Evolutionary conservation across 805 yeast species (phyloP), one percentile per base, ranked within the genome.

Genomic region (Teunomyces panamensis): DNA sequence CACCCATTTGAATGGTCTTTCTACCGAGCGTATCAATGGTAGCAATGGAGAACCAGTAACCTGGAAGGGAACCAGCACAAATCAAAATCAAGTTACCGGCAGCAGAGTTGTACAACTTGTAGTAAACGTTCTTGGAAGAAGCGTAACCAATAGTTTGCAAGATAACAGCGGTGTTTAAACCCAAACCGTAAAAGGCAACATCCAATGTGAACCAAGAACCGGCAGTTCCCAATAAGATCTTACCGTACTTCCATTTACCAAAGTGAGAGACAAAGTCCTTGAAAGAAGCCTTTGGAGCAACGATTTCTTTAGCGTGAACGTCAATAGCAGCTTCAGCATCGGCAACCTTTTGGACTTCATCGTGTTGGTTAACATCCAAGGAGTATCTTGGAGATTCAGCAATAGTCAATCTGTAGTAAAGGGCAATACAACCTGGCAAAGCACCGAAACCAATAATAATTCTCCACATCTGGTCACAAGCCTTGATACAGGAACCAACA

Each of bases 391-490:
- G 97, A 46, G 96, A 88, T 77, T 88, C 97, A 56, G 96, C 96
- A 67, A 87, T 90, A 56, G 96, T 89, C 71, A 89, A 81, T 80
- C 97, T 87, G 77, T 80, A 90, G 77, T 90, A 90, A 57, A 87
- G 78, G 39, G 96, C 95, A 66, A 85, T 67, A 52, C 77, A 56
- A 69, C 96, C 96, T 57, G 97, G 96, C 57, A 89, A 86, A 74
- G 88, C 83, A 65, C 97, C 96, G 55, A 91, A 78, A 62, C 97
- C 96, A 64, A 89, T 71, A 50, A 89, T 69, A 54, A 89, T 78
- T 83, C 97, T 87, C 97, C 97, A 89, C 89, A 89, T 88, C 73
- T 84, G 89, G 73, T 89, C 96, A 71, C 86, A 79, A 47, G 96
- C 96, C 64, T 75, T 80, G 51, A 72, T 65, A 84, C 96, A 89